These are phyloP conservation scores for Coniochaeta sp. DNA, from an alignment of 2,329 filamentous ascomycete species.

Conservation along the genomic window DNA sequence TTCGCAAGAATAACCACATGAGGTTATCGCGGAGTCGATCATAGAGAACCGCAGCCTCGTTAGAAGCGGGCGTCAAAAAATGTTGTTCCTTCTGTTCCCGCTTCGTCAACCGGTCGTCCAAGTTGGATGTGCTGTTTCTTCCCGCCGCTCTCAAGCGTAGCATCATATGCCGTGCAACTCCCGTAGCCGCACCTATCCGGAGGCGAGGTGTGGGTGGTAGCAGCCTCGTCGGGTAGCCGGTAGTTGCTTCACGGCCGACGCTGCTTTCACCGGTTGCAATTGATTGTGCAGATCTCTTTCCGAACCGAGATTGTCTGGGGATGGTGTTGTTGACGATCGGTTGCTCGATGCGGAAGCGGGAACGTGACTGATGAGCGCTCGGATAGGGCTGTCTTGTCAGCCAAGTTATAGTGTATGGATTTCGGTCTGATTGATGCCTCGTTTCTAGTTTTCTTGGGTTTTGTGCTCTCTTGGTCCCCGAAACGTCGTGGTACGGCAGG, in stretches of 20 bases:
- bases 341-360: not conserved
- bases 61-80: not conserved
- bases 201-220: not conserved
- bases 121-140: not conserved
- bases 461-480: too few species aligned
- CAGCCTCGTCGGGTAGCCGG: not conserved
- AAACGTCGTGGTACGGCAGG: too few species aligned
- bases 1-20: not conserved
- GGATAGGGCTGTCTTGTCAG: not conserved
- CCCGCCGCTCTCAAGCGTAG: too few species aligned
- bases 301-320: not conserved
- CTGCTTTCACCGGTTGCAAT: not conserved
- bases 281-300: not conserved
- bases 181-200: not conserved
- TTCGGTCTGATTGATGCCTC: not conserved
- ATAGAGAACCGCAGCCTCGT: not conserved
- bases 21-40: not conserved
- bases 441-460: too few species aligned
- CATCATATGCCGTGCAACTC: not conserved
- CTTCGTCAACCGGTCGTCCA: too few species aligned
- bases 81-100: too few species aligned
- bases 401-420: too few species aligned
- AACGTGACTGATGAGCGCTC: not conserved
- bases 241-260: not conserved
- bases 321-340: not conserved